Conservation (phyloP, 495 filamentous ascomycete genomes). For the Penicillium pancosmium region DNA sequence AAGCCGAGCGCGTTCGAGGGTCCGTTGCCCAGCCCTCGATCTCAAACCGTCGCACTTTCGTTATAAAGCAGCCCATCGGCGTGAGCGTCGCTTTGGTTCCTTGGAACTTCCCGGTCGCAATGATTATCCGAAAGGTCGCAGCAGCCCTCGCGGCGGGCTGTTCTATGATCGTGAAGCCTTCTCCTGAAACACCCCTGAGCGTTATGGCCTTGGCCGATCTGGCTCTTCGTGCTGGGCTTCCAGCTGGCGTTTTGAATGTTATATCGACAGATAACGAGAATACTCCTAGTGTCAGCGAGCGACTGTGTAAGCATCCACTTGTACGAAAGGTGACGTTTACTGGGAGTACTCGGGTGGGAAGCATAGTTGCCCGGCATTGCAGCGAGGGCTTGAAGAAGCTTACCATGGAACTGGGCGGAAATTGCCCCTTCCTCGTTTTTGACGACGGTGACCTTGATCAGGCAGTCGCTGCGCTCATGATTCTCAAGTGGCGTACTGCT, state of each 20-base stretch:
- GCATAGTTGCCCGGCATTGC: slow-evolving; percentile 29
- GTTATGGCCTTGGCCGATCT: slow-evolving; percentile 59
- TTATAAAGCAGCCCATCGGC: slow-evolving; percentile 54
- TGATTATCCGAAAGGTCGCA: slow-evolving; percentile 62
- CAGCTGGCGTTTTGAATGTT: slow-evolving; percentile 61
- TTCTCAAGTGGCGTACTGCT: slow-evolving; percentile 54
- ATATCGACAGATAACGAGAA: slow-evolving; percentile 59
- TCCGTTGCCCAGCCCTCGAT: slow-evolving; percentile 35
- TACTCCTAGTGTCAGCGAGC: slow-evolving; percentile 56
- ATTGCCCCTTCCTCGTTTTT: slow-evolving; percentile 68
- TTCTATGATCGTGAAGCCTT: slow-evolving; percentile 51
- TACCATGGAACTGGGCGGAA: slow-evolving; percentile 66
- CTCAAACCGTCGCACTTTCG: slow-evolving; percentile 43
- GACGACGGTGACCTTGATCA: slow-evolving; percentile 62
- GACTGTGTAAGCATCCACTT: slow-evolving; percentile 56
- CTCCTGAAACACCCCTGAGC: slow-evolving; percentile 56
- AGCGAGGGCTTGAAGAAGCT: slow-evolving; percentile 53
- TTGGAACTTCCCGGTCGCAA: slow-evolving; percentile 52
- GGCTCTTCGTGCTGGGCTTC: slow-evolving; percentile 60
- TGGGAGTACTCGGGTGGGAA: slow-evolving; percentile 39
- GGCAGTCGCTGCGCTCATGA: slow-evolving; percentile 51
- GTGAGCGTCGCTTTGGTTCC: slow-evolving; percentile 44
- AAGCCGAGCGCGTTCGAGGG: slow-evolving; percentile 51
- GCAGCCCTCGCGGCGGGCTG: slow-evolving; percentile 67
- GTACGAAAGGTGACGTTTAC: slow-evolving; percentile 71